Conservation (phyloP, 2,329 filamentous ascomycete species). For the Trematosphaeria pertusa region DNA sequence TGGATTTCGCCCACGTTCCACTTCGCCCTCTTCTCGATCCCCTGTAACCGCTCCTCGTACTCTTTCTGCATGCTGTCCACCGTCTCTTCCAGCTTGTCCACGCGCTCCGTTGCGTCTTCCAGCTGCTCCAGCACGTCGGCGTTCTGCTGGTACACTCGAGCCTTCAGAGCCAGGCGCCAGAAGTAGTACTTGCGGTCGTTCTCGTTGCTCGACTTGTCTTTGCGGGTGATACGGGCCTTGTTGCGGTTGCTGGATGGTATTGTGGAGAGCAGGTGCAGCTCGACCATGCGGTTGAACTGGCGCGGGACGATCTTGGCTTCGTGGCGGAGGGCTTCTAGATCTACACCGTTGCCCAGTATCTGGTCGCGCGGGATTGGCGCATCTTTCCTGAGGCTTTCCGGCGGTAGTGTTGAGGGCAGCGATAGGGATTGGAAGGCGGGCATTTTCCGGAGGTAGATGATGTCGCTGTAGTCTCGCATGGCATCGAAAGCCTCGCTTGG, state of each 20-base stretch:
- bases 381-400: constrained; percentile 60
- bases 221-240: constrained; percentile 54
- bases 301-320: constrained; percentile 75
- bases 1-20: constrained; percentile 27
- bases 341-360: constrained; percentile 64
- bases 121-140: constrained; percentile 73
- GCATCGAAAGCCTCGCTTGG: constrained; percentile 88
- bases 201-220: constrained; percentile 57
- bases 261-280: constrained; percentile 73
- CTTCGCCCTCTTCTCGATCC: constrained; percentile 44
- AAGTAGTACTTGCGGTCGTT: constrained; percentile 70
- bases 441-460: constrained; percentile 66
- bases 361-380: constrained; percentile 57
- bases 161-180: constrained; percentile 79
- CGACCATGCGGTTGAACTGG: constrained; percentile 77
- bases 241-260: constrained; percentile 59
- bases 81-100: constrained; percentile 75
- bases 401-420: constrained; percentile 57
- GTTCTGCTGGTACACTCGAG: constrained; percentile 78
- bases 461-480: constrained; percentile 76
- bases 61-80: constrained; percentile 73
- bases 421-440: constrained; percentile 65
- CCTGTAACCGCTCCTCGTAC: constrained; percentile 71
- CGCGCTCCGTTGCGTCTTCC: constrained; percentile 67
- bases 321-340: constrained; percentile 63